A percentile compares a stretch with the other conserved stretches of the same genome.
Evolutionary conservation across 768 basidiomycete species (phyloP).

Genomic region (Phanerochaete sordida): DNA sequence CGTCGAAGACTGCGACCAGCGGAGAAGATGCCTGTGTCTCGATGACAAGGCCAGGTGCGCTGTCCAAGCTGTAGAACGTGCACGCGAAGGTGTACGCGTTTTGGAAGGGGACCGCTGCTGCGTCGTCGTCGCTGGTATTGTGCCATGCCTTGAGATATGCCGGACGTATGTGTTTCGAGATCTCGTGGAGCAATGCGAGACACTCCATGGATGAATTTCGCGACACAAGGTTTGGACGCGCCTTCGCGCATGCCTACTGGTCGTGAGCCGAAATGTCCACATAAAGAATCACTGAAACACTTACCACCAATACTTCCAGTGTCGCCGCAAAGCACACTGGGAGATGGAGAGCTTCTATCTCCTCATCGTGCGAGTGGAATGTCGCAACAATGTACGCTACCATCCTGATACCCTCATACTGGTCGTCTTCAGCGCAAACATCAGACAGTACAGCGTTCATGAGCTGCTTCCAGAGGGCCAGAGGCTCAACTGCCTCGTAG

Average conservation of each 20-base stretch:
- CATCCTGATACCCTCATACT: conserved; percentile 59
- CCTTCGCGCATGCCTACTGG: conserved; percentile 4
- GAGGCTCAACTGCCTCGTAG: conserved; percentile 91
- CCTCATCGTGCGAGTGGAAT: conserved; percentile 83
- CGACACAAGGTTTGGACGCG: neutral
- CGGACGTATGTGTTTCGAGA: conserved; percentile 17
- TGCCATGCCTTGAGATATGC: conserved; percentile 19
- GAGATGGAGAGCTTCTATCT: conserved; percentile 74
- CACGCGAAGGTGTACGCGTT: conserved; percentile 47
- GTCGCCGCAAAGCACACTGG: conserved; percentile 75
- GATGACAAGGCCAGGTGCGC: neutral
- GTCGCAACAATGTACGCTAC: conserved; percentile 68
- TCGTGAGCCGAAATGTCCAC: neutral
- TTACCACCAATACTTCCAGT: conserved; percentile 61
- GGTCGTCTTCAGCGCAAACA: conserved; percentile 39
- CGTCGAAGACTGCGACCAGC: conserved; percentile 55
- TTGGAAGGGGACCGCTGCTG: neutral
- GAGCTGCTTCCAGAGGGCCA: conserved; percentile 80
- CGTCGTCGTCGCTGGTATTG: neutral
- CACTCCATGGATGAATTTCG: conserved; percentile 2
- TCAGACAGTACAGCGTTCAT: conserved; percentile 54
- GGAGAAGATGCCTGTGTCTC: conserved; percentile 35
- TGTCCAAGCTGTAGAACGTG: conserved; percentile 52
- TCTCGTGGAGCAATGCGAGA: conserved; percentile 18
- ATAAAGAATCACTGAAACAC: conserved; percentile 12